Percentiles rank a stretch among this genome's conserved stretches.
Conservation (phyloP, 176 grass and related monocot species). For the Saccharum spontaneum region DNA sequence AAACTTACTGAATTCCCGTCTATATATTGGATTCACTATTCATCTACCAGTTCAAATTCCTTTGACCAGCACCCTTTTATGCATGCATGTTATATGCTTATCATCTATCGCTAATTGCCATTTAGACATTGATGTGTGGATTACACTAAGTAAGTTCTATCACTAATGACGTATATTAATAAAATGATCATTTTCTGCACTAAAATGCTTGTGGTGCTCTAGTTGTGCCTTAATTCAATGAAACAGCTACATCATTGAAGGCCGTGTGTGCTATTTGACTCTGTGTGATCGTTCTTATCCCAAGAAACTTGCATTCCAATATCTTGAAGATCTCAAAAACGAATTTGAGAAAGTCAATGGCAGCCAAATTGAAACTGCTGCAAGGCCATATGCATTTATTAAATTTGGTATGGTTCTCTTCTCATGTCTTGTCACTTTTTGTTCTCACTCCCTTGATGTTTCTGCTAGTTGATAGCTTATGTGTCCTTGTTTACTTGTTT, state of each 20-base stretch:
- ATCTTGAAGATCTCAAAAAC: conserved; percentile 90
- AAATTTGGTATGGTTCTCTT: conserved; percentile 72
- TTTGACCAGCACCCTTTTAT: neutral
- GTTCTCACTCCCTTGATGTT: conserved; percentile 6
- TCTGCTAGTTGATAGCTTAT: conserved; percentile 25
- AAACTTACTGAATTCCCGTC: neutral
- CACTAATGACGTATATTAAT: neutral
- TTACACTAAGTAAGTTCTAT: neutral
- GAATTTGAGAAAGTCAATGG: conserved; percentile 90
- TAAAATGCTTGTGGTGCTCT: neutral
- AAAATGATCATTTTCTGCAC: neutral
- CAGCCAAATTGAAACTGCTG: conserved; percentile 88
- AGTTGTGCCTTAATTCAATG: conserved; percentile 40
- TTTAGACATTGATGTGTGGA: neutral
- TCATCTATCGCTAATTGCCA: neutral
- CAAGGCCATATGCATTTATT: conserved; percentile 94
- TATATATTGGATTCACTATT: neutral
- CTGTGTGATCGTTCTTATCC: conserved; percentile 94
- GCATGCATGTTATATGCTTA: neutral
- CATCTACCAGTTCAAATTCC: neutral
- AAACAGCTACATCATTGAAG: conserved; percentile 86
- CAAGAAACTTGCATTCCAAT: conserved; percentile 98
- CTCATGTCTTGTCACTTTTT: conserved; percentile 18
- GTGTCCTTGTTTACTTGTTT: conserved; percentile 25
- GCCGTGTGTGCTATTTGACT: conserved; percentile 86